Evolutionary conservation across 2,329 filamentous ascomycete genomes (phyloP).

Genomic region (Intubia oerlemansii): DNA sequence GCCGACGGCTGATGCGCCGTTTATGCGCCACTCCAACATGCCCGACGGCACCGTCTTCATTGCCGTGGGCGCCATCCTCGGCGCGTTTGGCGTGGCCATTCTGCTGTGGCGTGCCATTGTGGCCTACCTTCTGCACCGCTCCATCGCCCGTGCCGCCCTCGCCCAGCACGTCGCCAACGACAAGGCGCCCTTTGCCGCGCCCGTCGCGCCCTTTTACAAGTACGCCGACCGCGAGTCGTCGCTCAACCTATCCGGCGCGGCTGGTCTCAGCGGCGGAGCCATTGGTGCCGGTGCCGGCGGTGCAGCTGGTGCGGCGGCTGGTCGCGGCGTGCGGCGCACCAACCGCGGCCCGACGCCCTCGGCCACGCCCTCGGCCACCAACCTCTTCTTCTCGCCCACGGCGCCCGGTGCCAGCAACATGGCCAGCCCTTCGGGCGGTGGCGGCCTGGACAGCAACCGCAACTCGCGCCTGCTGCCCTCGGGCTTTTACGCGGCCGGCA

Average conservation of each 20-base stretch:
- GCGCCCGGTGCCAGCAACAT: conserved; percentile 48
- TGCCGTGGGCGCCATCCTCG: conserved; percentile 71
- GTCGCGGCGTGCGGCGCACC: conserved; percentile 27
- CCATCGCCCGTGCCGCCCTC: conserved; percentile 67
- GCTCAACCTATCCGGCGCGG: conserved; percentile 23
- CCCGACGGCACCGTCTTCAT: conserved; percentile 96
- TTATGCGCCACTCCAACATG: conserved; percentile 68
- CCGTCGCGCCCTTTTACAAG: conserved; percentile 39
- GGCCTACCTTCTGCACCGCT: conserved; percentile 79
- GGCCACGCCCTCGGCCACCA: conserved; percentile 38
- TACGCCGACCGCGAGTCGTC: conserved; percentile 37
- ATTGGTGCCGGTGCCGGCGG: conserved; percentile 12
- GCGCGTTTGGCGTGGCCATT: conserved; percentile 60
- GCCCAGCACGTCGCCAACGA: conserved; percentile 48
- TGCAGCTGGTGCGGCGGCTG: conserved; percentile 11
- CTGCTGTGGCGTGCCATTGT: conserved; percentile 75
- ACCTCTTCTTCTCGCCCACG: conserved; percentile 90
- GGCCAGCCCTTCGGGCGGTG: conserved; percentile 6
- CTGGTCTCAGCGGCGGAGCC: conserved; percentile 18
- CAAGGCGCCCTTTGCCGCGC: conserved; percentile 41
- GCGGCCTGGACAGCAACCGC: conserved; percentile 32
- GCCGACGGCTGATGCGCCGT: conserved; percentile 66
- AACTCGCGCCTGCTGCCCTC: conserved; percentile 70
- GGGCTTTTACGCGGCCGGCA: conserved; percentile 63
- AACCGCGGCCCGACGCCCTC: conserved; percentile 30